These are phyloP conservation scores for Trebouxia sp. DNA, from an alignment of 139 green algal genomes.

Conservation along the genomic window DNA sequence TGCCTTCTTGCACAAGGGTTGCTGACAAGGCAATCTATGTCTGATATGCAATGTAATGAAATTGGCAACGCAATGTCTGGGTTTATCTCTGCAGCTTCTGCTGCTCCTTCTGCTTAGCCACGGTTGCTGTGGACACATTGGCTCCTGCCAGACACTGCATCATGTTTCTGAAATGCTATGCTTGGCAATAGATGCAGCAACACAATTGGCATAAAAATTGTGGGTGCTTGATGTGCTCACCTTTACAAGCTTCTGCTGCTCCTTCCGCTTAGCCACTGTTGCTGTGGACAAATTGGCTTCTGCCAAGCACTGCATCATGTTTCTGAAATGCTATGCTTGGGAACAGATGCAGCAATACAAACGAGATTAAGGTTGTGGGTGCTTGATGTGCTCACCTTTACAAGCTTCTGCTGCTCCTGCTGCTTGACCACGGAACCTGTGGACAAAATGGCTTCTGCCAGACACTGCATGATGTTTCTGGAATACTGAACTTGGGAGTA, in stretches of 20 bases:
- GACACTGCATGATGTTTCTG: conserved; percentile 15
- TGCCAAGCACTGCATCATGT: conserved; percentile 30
- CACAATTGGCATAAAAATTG: background rate
- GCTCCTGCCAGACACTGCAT: conserved; percentile 23
- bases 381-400: background rate
- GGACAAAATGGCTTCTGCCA: conserved; percentile 50
- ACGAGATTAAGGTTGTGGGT: background rate
- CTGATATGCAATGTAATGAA: background rate
- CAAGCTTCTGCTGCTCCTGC: conserved; percentile 33
- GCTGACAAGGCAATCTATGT: background rate
- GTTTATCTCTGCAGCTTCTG: background rate
- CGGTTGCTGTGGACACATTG: conserved; percentile 39
- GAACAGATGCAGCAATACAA: too few species aligned
- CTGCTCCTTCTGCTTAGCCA: conserved; percentile 29
- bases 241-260: conserved; percentile 33
- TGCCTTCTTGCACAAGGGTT: background rate
- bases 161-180: conserved; percentile 31
- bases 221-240: background rate
- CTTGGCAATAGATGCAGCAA: too few species aligned
- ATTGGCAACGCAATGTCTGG: too few species aligned
- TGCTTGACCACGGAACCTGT: background rate
- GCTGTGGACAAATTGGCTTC: conserved; percentile 45
- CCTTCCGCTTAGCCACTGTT: conserved; percentile 1
- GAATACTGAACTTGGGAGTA: too few species aligned
- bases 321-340: too few species aligned